Base-by-base conservation (phyloP, 805 yeast genomes). In the Spathaspora sp. region DNA sequence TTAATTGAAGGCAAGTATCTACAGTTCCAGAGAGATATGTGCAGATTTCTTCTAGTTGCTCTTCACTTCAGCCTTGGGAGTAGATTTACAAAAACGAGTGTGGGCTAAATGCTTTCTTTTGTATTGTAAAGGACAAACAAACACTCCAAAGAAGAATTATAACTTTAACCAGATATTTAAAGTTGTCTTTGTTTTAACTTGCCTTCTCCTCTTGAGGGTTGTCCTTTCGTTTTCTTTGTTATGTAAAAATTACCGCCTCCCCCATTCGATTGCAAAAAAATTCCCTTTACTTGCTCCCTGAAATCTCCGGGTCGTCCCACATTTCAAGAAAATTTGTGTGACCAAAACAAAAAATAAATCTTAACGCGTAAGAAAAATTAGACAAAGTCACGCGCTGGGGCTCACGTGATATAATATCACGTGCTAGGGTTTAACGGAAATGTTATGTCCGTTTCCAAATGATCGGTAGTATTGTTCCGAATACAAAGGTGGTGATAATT, bases 401-500 rank as follows among this genome's bases (percentile, higher is more conserved):
- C 3, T 14, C 40, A 35, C 40, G 18, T 35, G 40, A 35, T 14
- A 3, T n/a, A 35, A 35, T 32, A 28, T 29, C 32, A 29, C 32
- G 32, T 29, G 32, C 32, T 2, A 10, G 11, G 10, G 4, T 14
- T 6, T 18, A 26, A 18, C 44, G 44, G 44, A 42, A 42, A 42
- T 42, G 44, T 42, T 42, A n/a, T 20, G 44, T 42, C 44, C 44
- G 44, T 20, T 10, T 12, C 11, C 3, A 42, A 4, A 9, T 17
- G 10, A 20, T 42, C 44, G 44, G 44, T 14, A 10, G 26, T 42
- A 42, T 42, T 42, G 16, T 42, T 42, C 44, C 44, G 44, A 42
- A 42, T n/a, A 40, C 14, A 14, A 20, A n/a, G 10, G 43, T 5
- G 43, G 16, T 18, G 11, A 10, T 18, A 11, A 5, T 11, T 18